Evolutionary conservation across 441 rosid species (phyloP), one percentile per base, ranked within the genome.

Genomic region (Metrosideros polymorpha): DNA sequence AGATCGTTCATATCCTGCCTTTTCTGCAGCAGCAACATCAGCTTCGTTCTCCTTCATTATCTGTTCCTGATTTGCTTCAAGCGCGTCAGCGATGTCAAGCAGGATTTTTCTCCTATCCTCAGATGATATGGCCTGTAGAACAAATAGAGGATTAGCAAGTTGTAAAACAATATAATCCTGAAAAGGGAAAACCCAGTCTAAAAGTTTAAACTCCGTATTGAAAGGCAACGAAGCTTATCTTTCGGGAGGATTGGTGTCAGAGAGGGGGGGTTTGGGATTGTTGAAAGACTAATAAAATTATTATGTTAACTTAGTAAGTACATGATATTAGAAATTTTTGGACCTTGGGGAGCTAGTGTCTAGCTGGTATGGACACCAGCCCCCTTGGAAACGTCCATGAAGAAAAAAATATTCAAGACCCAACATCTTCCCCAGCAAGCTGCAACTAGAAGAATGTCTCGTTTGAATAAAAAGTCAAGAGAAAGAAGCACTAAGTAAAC

Each of bases 1-100:
- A 79, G 99, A 90, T 89, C 92, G 95, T 76, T 94, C 95, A 90
- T 95, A 91, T 90, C 99, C 99, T 85, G 92, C 96, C 85, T 89
- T 83, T 91, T 93, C 91, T 54, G 99, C 99, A 86, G 91, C 96
- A 89, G 91, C 94, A 86, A 98, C 94, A 91, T 97, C 99, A 85
- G 95, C 94, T 88, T 94, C 95, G 90, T 98, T 98, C 92, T 97
- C 99, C 57, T 85, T 87, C 84, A 75, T 92, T 85, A 98, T 95
- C 89, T 82, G 84, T 55, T 92, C 91, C 92, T 93, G 94, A 86
- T 95, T 98, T 85, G 94, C 96, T 91, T 93, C 98, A 14, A 98
- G 94, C 32, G 98, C 97, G 86, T 93, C 92, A 82, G 99, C 99
- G 84, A 98, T 91, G 85, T 91, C 94, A 49, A 96, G 91, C 93